A percentile compares a stretch with the other conserved stretches of the same genome.
Conservation (phyloP, 2,329 filamentous ascomycete species). For the Penicillium sp. region DNA sequence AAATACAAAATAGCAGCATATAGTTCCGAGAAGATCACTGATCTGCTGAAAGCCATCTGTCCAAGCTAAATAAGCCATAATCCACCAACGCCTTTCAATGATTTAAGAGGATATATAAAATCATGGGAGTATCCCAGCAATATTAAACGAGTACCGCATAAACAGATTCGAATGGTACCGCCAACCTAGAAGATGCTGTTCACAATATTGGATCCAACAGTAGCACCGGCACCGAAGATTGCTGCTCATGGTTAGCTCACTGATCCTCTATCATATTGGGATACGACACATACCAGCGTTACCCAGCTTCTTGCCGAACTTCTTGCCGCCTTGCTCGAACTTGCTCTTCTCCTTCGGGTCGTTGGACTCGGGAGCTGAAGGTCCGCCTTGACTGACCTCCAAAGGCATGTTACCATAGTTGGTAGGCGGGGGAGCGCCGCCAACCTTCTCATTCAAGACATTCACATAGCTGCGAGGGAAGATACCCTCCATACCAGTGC, state of each 20-base stretch:
- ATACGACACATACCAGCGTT: conserved; percentile 54
- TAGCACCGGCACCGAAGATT: conserved; percentile 90
- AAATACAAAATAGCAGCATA: neutral
- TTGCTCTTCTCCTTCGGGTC: conserved; percentile 59
- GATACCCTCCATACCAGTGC: conserved; percentile 83
- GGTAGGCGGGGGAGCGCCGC: conserved; percentile 38
- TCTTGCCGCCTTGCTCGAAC: conserved; percentile 77
- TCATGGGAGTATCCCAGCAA: neutral
- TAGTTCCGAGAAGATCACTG: neutral
- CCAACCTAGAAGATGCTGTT: conserved; percentile 80
- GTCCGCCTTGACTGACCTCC: conserved; percentile 63
- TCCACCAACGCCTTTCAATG: conserved; percentile 37
- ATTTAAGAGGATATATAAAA: conserved; percentile 10
- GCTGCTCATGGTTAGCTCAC: conserved; percentile 49
- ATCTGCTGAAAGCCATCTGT: neutral
- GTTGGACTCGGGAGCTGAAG: conserved; percentile 40
- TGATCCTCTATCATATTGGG: neutral
- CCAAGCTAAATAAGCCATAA: neutral
- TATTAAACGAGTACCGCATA: neutral
- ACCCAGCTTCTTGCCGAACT: conserved; percentile 93
- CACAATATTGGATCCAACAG: conserved; percentile 84
- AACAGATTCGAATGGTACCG: neutral
- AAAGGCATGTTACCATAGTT: conserved; percentile 67
- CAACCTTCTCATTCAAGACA: conserved; percentile 64
- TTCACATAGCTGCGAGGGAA: conserved; percentile 90